A percentile compares a stretch with the other conserved stretches of the same genome.
Evolutionary conservation across 192 early-diverging fungal genomes (phyloP).

Genomic region (Backusella luteola): DNA sequence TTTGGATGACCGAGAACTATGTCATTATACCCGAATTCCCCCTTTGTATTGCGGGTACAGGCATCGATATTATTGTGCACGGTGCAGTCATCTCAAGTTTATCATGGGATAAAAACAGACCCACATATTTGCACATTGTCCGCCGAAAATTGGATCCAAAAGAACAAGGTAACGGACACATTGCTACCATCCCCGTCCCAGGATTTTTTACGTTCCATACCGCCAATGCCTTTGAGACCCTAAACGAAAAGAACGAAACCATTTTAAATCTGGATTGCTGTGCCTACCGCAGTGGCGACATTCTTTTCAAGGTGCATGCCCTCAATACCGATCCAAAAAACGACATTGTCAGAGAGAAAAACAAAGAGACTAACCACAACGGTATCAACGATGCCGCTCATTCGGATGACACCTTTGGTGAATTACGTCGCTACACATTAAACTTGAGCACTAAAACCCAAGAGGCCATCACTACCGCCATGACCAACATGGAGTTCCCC

Average conservation of each 20-base stretch:
- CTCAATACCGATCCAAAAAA: not conserved
- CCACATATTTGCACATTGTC: constrained; percentile 9
- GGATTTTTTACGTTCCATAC: constrained; percentile 17
- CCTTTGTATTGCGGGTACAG: constrained; percentile 27
- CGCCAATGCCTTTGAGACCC: constrained; percentile 4
- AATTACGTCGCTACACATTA: not conserved
- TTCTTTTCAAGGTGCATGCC: not conserved
- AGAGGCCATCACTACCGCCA: not conserved
- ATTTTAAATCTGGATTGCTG: constrained; percentile 12
- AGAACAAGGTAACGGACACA: not conserved
- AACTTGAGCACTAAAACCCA: not conserved
- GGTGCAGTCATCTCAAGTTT: not conserved
- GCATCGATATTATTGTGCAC: not conserved
- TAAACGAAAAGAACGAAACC: not conserved
- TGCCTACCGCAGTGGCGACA: not conserved
- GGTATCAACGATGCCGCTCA: not conserved
- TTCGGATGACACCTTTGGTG: not conserved
- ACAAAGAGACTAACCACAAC: not conserved
- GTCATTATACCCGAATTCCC: constrained; percentile 56
- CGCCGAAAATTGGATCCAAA: not conserved
- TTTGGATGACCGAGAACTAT: constrained; percentile 53
- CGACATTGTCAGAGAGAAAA: not conserved
- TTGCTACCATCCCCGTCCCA: not conserved
- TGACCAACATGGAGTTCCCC: not conserved
- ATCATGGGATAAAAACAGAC: not conserved